phyloP scores from a whole-genome alignment of 164 flowering plant genomes.

The Santalum album region DNA sequence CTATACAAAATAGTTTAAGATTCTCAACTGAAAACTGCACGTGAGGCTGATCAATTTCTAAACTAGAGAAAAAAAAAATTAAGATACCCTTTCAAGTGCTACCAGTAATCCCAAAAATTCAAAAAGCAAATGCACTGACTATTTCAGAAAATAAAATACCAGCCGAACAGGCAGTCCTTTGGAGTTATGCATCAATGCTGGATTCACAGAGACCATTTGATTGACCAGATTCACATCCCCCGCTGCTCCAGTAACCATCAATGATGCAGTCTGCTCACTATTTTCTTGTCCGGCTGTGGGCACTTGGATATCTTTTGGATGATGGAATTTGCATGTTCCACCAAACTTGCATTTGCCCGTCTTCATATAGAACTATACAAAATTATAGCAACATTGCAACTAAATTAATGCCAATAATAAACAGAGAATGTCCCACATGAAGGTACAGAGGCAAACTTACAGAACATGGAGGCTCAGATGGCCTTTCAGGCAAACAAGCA shows the following conservation, averaged over 20 bases:
- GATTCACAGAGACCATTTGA: constrained; percentile 24
- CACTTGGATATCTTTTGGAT: constrained; percentile 68
- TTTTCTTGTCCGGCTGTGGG: constrained; percentile 31
- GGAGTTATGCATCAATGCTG: constrained; percentile 58
- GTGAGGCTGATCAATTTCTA: too few relatives aligned
- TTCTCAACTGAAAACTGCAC: too few relatives aligned
- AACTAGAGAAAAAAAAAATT: neutral
- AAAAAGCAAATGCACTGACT: too few relatives aligned
- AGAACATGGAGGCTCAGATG: constrained; percentile 77
- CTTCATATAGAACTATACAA: constrained; percentile 75
- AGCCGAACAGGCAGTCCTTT: constrained; percentile 91
- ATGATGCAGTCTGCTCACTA: constrained; percentile 24
- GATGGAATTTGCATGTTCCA: constrained; percentile 76
- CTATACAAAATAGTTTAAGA: too few relatives aligned
- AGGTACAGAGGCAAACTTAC: constrained; percentile 32
- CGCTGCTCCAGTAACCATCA: constrained; percentile 12
- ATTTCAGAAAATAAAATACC: constrained; percentile 54
- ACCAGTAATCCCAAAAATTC: too few relatives aligned
- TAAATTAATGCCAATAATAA: constrained; percentile 6
- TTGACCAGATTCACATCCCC: constrained; percentile 19
- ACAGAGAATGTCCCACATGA: neutral
- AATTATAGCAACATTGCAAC: neutral
- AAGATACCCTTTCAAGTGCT: neutral
- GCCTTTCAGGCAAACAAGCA: constrained; percentile 74
- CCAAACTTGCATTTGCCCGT: constrained; percentile 95